Conservation (phyloP, 495 filamentous ascomycete species). For the Aspergillus asperescens region DNA sequence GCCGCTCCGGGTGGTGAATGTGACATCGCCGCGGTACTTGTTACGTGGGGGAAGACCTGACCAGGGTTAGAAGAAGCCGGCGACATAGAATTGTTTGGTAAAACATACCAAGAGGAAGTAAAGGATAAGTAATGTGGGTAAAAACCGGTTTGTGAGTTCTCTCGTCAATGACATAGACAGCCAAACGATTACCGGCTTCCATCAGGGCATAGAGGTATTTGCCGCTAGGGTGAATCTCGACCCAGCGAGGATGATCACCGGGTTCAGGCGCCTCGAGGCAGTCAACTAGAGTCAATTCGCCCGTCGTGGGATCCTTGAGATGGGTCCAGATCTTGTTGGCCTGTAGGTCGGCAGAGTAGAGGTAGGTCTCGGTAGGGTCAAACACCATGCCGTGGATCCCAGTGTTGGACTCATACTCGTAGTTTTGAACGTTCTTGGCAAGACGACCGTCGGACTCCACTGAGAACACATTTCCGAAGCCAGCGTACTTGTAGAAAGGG, state of each 20-base stretch:
- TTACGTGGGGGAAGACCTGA: conserved; percentile 46
- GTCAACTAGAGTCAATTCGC: conserved; percentile 60
- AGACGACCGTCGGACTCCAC: conserved; percentile 58
- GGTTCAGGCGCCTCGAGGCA: conserved; percentile 63
- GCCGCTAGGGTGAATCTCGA: conserved; percentile 69
- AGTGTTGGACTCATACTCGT: conserved; percentile 64
- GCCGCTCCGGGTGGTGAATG: conserved; percentile 58
- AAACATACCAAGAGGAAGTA: conserved; percentile 63
- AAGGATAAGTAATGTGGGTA: conserved; percentile 67
- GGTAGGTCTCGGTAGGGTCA: conserved; percentile 74
- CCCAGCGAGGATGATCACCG: conserved; percentile 77
- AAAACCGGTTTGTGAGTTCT: conserved; percentile 74
- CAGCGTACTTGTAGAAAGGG: conserved; percentile 80
- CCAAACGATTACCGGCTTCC: conserved; percentile 77
- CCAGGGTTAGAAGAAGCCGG: conserved; percentile 45
- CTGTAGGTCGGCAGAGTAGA: conserved; percentile 79
- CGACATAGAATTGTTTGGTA: conserved; percentile 14
- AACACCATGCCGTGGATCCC: conserved; percentile 89
- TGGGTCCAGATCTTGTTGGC: conserved; percentile 87
- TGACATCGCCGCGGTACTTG: conserved; percentile 74
- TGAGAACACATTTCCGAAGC: conserved; percentile 72
- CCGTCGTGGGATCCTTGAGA: conserved; percentile 58
- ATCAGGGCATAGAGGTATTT: conserved; percentile 78
- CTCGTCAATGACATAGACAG: conserved; percentile 73
- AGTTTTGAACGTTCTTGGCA: conserved; percentile 69